Conservation (phyloP, 1,284 basidiomycete genomes). For the Microbotryomycetes sp. region DNA sequence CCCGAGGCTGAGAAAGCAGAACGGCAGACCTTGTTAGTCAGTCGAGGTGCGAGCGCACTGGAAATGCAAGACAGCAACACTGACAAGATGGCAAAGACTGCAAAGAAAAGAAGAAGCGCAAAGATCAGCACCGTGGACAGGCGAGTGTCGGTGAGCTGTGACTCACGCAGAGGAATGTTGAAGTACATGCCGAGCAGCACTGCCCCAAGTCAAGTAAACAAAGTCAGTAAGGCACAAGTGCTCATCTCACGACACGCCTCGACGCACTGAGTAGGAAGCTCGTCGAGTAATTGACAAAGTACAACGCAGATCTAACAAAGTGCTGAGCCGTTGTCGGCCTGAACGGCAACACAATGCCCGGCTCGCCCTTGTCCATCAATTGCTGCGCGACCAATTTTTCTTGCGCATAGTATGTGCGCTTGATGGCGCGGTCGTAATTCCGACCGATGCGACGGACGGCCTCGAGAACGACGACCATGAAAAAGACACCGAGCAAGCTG, state of each 20-base stretch:
- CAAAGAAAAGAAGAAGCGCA: not conserved
- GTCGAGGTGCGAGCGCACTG: too few species aligned
- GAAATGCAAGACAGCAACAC: not conserved
- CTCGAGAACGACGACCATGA: conserved; percentile 43
- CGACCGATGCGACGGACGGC: conserved; percentile 40
- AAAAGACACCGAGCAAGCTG: conserved; percentile 43
- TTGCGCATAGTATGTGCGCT: conserved; percentile 20
- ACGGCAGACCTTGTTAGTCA: too few species aligned
- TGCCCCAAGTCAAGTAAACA: not conserved
- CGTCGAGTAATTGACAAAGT: conserved; percentile 17
- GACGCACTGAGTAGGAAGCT: not conserved
- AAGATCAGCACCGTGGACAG: not conserved
- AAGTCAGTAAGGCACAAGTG: not conserved
- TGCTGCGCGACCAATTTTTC: conserved; percentile 4
- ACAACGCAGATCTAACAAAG: conserved; percentile 38
- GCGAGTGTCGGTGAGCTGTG: not conserved
- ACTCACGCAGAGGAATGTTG: conserved; percentile 35
- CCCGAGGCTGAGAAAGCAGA: not conserved
- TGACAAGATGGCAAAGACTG: conserved; percentile 11
- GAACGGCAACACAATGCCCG: conserved; percentile 9
- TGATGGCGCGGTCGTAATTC: conserved; percentile 43
- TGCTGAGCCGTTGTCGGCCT: conserved; percentile 41
- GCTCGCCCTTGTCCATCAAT: not conserved
- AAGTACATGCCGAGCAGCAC: conserved; percentile 46
- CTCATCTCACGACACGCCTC: not conserved